Conservation (phyloP, 768 basidiomycete species). For the Trametes maxima region DNA sequence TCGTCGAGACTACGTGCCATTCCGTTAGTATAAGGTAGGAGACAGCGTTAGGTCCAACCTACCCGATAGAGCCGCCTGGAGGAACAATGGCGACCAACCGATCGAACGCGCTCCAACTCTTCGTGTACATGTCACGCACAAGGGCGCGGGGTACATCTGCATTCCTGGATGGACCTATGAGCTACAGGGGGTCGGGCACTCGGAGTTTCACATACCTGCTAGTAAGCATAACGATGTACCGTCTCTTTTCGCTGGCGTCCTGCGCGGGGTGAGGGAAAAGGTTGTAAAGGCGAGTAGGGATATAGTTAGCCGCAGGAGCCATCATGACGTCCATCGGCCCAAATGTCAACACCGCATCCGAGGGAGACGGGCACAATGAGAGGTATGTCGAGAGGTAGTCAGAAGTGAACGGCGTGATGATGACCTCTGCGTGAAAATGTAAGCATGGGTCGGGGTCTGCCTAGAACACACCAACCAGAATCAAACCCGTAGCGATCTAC, state of each 20-base stretch:
- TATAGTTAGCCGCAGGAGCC: conserved; percentile 72
- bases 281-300: conserved; percentile 73
- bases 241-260: conserved; percentile 68
- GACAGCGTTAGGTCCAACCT: conserved; percentile 30
- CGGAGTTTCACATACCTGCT: conserved; percentile 53
- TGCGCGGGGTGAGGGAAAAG: conserved; percentile 84
- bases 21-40: not conserved
- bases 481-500: conserved; percentile 84
- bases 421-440: conserved; percentile 51
- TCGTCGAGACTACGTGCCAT: conserved; percentile 68
- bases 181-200: not conserved
- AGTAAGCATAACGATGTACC: conserved; percentile 71
- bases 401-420: conserved; percentile 75
- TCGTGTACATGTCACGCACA: conserved; percentile 89
- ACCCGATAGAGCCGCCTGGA: conserved; percentile 91
- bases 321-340: conserved; percentile 81
- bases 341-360: conserved; percentile 78
- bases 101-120: conserved; percentile 92
- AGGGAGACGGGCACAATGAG: conserved; percentile 69
- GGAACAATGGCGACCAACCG: conserved; percentile 86
- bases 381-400: conserved; percentile 79
- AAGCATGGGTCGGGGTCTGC: not conserved
- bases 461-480: conserved; percentile 47
- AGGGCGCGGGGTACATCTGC: conserved; percentile 83
- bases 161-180: conserved; percentile 49